A percentile compares a stretch with the other conserved stretches of the same genome.
Conservation (phyloP, 768 basidiomycete species). For the Amanita jacksonii region DNA sequence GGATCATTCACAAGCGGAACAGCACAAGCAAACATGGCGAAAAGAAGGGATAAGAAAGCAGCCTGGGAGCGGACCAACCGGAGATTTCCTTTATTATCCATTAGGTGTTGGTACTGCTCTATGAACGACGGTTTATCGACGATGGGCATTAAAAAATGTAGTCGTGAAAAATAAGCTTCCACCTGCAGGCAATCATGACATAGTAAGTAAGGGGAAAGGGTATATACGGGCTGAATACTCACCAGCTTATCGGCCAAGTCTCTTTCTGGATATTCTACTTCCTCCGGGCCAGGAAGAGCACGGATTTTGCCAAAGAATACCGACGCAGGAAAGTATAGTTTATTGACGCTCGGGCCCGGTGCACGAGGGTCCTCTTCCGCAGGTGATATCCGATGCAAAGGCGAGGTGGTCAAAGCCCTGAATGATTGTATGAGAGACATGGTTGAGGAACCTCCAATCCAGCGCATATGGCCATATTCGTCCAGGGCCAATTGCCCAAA, state of each 20-base stretch:
- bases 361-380: constrained; percentile 78
- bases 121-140: constrained; percentile 82
- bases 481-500: constrained; percentile 84
- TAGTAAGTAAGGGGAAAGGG: constrained; percentile 5
- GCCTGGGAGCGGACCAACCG: constrained; percentile 49
- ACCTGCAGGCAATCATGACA: constrained; percentile 40
- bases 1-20: constrained; percentile 71
- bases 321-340: constrained; percentile 80
- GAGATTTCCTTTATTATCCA: constrained; percentile 56
- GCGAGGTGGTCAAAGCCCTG: constrained; percentile 63
- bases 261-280: constrained; percentile 79
- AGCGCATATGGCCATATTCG: constrained; percentile 84
- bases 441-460: constrained; percentile 88
- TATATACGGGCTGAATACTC: constrained; percentile 21
- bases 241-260: constrained; percentile 85
- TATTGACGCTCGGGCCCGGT: constrained; percentile 72
- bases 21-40: constrained; percentile 86
- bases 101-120: constrained; percentile 57
- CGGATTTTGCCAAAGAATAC: constrained; percentile 82
- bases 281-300: constrained; percentile 74
- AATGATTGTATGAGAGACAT: constrained; percentile 91
- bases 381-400: constrained; percentile 68
- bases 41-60: constrained; percentile 73
- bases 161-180: constrained; percentile 76
- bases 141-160: constrained; percentile 85